Base-by-base conservation (phyloP, 2,329 filamentous ascomycete species). In the Exserohilum turcica region DNA sequence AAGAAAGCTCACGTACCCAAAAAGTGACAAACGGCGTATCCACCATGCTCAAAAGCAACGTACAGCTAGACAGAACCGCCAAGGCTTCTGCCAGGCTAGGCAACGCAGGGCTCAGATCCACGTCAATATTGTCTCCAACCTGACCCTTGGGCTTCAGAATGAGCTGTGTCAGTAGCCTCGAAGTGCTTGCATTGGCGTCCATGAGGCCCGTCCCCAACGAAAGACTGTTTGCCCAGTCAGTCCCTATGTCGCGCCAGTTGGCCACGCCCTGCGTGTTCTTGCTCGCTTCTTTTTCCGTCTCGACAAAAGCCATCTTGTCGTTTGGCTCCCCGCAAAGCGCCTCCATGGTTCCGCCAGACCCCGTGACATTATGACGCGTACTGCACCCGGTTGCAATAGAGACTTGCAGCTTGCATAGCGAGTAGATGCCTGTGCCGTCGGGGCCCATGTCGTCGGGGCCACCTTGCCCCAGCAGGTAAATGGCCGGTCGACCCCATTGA, bases 81-180 rank as follows among this genome's bases (percentile, higher is more conserved):
- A 94, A 70, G 0, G 87, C 86, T 72, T 94, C 90, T 0, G 85
- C 86, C n/a, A 90, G 79, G 2, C 86, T 90, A 0, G 90, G 90
- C 0, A 87, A 71, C 0, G 73, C 65, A 0, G 78, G 71, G 29
- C 81, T 76, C 0, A 90, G 78, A 7, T 72, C 60, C 1, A 68
- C 60, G 2, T 72, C 40, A 0, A 61, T 15, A n/a, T 60, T 53
- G 2, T 60, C 27, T 5, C 57, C 42, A 29, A 61, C 55, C 1
- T 54, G 18, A 13, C 60, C 37, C 5, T 36, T 49, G 2, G 66
- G 64, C 13, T 69, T 67, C 1, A 79, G 57, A 15, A 80, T 76
- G 35, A 79, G 61, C 42, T 81, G 75, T 8, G 73, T 78, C 3
- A 81, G 62, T 0, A 80, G 59, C 0, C 79, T 66, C 0, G 77